phyloP scores from a whole-genome alignment of 2,329 filamentous ascomycete genomes.

The Colletotrichum gloeosporioides region DNA sequence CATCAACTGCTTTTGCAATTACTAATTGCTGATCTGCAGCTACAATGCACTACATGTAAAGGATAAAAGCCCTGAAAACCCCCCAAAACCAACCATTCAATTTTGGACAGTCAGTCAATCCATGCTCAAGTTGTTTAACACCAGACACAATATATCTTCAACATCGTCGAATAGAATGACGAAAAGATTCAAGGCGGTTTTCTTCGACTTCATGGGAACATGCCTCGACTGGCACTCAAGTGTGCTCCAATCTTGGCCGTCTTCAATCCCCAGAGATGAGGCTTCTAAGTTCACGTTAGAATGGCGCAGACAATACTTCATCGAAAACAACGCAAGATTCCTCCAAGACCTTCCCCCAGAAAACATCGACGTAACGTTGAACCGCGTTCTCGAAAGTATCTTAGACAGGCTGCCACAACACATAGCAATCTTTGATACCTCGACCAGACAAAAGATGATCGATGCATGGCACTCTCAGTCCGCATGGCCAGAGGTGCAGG shows the following conservation, averaged over 20 bases:
- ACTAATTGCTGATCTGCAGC: neutral
- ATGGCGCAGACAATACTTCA: slow-evolving; percentile 57
- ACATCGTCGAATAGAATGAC: neutral
- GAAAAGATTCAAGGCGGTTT: slow-evolving; percentile 46
- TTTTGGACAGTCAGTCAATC: neutral
- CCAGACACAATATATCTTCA: neutral
- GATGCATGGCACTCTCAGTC: slow-evolving; percentile 52
- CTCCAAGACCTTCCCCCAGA: slow-evolving; percentile 39
- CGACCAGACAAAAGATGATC: slow-evolving; percentile 30
- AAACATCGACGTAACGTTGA: slow-evolving; percentile 57
- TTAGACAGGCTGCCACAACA: slow-evolving; percentile 30
- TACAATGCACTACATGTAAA: neutral
- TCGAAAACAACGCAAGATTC: slow-evolving; percentile 45
- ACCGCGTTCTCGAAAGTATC: slow-evolving; percentile 41
- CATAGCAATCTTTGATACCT: neutral
- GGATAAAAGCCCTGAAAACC: neutral
- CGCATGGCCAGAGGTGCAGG: slow-evolving; percentile 56
- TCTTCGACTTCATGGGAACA: slow-evolving; percentile 65
- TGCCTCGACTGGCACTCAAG: slow-evolving; percentile 59
- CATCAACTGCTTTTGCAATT: neutral
- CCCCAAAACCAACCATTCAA: neutral
- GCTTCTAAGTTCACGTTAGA: slow-evolving; percentile 49
- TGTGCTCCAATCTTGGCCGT: slow-evolving; percentile 39
- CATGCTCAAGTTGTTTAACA: neutral
- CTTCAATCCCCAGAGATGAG: slow-evolving; percentile 30